These are phyloP conservation scores for Aquanectria penicillioides DNA, from an alignment of 2,329 filamentous ascomycete genomes.

Conservation along the genomic window DNA sequence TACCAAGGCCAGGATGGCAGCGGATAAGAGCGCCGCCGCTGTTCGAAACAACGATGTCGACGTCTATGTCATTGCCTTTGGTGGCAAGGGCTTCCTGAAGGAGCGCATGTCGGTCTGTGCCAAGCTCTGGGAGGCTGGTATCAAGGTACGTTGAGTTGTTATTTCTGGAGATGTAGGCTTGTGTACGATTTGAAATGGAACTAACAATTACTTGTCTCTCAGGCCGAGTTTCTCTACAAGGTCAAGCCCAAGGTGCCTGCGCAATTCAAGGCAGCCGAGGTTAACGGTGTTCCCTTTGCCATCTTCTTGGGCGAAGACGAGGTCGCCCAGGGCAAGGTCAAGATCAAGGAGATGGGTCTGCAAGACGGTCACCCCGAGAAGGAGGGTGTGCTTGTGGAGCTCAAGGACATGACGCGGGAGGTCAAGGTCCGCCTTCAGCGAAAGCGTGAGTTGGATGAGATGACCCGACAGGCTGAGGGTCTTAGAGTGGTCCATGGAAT, in stretches of 20 bases:
- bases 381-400: slow-evolving; percentile 80
- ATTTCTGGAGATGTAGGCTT: background rate
- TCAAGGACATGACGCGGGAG: slow-evolving; percentile 70
- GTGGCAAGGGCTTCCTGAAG: slow-evolving; percentile 84
- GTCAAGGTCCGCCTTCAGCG: slow-evolving; percentile 60
- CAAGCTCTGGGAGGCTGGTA: slow-evolving; percentile 84
- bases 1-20: slow-evolving; percentile 77
- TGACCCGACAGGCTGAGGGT: slow-evolving; percentile 55
- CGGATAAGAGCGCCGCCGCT: slow-evolving; percentile 63
- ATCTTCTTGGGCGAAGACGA: slow-evolving; percentile 94
- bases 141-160: slow-evolving; percentile 68
- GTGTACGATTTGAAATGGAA: background rate
- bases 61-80: slow-evolving; percentile 95
- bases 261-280: slow-evolving; percentile 92
- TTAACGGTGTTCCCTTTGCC: slow-evolving; percentile 81
- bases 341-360: slow-evolving; percentile 82
- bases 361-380: slow-evolving; percentile 88
- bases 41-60: slow-evolving; percentile 76
- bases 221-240: slow-evolving; percentile 90
- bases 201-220: slow-evolving; percentile 30
- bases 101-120: slow-evolving; percentile 86
- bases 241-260: slow-evolving; percentile 87
- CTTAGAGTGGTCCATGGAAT: slow-evolving; percentile 59
- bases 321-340: slow-evolving; percentile 82
- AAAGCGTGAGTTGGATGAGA: slow-evolving; percentile 55